phyloP scores from a whole-genome alignment of 2,329 filamentous ascomycete species.

The Fusarium equiseti region DNA sequence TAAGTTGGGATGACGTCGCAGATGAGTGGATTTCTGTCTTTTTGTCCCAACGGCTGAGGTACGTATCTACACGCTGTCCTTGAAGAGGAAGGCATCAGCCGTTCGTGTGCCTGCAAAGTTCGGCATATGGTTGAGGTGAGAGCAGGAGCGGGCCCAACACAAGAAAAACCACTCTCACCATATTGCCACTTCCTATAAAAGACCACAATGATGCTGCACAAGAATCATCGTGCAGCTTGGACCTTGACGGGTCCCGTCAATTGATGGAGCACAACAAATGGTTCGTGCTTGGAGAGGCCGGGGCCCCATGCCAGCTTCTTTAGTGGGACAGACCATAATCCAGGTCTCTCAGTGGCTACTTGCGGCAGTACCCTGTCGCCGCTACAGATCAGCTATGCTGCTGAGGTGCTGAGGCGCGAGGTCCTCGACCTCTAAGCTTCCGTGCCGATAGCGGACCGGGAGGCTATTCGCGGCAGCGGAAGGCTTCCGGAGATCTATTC shows the following conservation, averaged over 20 bases:
- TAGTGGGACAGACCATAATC: constrained; percentile 15
- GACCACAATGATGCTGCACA: constrained; percentile 30
- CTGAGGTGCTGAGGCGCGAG: not conserved
- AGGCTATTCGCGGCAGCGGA: constrained; percentile 20
- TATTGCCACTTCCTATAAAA: constrained; percentile 32
- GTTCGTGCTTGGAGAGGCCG: constrained; percentile 18
- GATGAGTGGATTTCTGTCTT: constrained; percentile 33
- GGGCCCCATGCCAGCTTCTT: constrained; percentile 37
- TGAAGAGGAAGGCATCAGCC: constrained; percentile 23
- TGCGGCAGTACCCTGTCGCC: not conserved
- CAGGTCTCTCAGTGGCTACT: constrained; percentile 24
- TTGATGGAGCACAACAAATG: constrained; percentile 23
- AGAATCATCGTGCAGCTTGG: constrained; percentile 36
- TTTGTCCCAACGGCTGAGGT: constrained; percentile 42
- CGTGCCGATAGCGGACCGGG: constrained; percentile 37
- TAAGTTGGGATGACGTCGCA: constrained; percentile 48
- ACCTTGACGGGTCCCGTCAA: constrained; percentile 13
- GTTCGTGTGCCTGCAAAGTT: constrained; percentile 14
- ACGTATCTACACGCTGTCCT: constrained; percentile 38
- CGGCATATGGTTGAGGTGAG: constrained; percentile 27
- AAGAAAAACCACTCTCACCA: constrained; percentile 10
- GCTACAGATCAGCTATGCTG: constrained; percentile 1
- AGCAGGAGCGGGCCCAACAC: constrained; percentile 29
- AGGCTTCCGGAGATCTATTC: constrained; percentile 11
- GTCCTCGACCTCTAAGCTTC: constrained; percentile 1